Percentiles rank a stretch among this genome's conserved stretches.
These are phyloP conservation scores for Harringtonia lauricola DNA, from an alignment of 2,329 filamentous ascomycete genomes.

Conservation along the genomic window DNA sequence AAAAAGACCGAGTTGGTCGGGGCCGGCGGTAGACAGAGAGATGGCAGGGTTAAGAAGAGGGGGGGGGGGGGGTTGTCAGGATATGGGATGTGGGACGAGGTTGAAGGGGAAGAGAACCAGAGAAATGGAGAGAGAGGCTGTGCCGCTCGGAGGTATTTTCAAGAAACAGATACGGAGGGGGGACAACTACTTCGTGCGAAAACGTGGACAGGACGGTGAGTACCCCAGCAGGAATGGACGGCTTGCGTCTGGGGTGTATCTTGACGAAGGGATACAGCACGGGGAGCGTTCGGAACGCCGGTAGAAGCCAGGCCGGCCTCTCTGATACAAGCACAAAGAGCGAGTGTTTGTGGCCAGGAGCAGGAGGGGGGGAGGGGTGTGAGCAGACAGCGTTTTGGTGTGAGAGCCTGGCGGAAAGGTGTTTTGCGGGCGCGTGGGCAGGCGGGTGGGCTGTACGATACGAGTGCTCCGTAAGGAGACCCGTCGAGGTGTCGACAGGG, in stretches of 20 bases:
- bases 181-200: too few relatives aligned
- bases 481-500: constrained; percentile 18
- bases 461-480: background rate
- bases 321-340: constrained; percentile 33
- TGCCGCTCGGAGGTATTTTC: constrained; percentile 32
- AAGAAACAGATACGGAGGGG: constrained; percentile 22
- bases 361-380: constrained; percentile 9
- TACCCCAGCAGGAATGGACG: too few relatives aligned
- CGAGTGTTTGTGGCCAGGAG: constrained; percentile 21
- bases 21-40: too few relatives aligned
- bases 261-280: constrained; percentile 19
- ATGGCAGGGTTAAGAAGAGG: background rate
- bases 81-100: background rate
- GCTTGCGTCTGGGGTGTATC: too few relatives aligned
- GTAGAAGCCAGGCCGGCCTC: constrained; percentile 39
- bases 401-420: background rate
- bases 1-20: background rate
- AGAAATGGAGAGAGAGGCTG: constrained; percentile 21
- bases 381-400: background rate
- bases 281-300: constrained; percentile 35
- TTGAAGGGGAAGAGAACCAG: background rate
- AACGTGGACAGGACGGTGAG: too few relatives aligned
- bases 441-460: background rate
- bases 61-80: background rate
- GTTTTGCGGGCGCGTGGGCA: background rate